Base-by-base conservation (phyloP, 2,329 filamentous ascomycete species). In the Penicillium frequentans region DNA sequence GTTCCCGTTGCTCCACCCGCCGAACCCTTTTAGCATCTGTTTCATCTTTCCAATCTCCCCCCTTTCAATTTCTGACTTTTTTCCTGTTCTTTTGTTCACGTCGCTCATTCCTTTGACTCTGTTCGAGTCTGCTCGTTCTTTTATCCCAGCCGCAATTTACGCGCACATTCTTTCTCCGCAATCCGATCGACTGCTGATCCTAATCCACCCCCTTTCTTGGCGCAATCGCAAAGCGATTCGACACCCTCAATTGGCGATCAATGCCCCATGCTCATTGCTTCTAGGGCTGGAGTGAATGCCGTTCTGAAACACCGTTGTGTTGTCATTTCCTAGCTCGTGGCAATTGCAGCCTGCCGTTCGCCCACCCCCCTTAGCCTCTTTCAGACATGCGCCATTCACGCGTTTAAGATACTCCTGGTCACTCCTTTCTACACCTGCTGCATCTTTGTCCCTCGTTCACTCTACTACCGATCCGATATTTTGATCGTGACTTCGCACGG, bases 401-500 rank as follows among this genome's bases (percentile, higher is more conserved):
- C 57, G 46, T 14, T 62, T 65, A 63, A 65, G 50, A 60, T n/a
- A 55, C 46, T n/a, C 29, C 14, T 21, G 11, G 33, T 59, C 61
- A 27, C 59, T 66, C 52, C 39, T 62, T 54, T 31, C 39, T 13
- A 49, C 52, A 29, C 19, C 26, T 10, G 45, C 33, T 33, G 37
- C 37, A 14, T 50, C 27, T 11, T 46, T 42, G 27, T 19, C 37
- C 29, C 51, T 43, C 35, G 42, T 57, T 52, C 14, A 26, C 42
- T 10, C 21, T 49, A n/a, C 42, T 31, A 19, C 24, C 42, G 27
- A 35, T 43, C 50, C 24, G 4, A 42, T n/a, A 29, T 31, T 16
- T 31, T 21, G 39, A 54, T 56, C 49, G 55, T 58, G 65, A 70
- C 70, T 72, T 69, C 64, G 23, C 58, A 62, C 70, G 71, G 71